Evolutionary conservation across 257 asterid species (phyloP), one percentile per base, ranked within the genome.

Genomic region (Solanum megistacrolobum): DNA sequence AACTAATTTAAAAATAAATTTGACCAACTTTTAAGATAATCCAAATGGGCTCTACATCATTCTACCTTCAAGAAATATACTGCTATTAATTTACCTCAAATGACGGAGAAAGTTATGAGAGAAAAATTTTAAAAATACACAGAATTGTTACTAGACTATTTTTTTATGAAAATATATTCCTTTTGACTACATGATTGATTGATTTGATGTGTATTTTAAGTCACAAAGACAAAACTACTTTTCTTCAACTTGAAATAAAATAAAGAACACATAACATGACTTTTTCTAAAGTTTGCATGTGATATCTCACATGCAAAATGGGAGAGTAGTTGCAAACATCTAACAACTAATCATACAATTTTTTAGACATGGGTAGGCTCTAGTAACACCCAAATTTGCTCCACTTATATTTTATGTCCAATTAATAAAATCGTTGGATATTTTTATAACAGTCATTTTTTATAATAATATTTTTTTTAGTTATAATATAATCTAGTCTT

Each of bases 281-380:
- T 29, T 11, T 36, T 27, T 87, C 25, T 18, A 4, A 35, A 35
- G 16, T 23, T 62, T 58, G 31, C 90, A 87, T 83, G 90, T 89
- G 91, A 89, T 35, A 62, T 7, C 21, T 89, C 91, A 87, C 91
- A 85, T 89, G 91, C 71, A 68, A 38, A 20, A 35, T 66, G 23
- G 75, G 43, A 82, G 89, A 86, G 88, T 78, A 52, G 88, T 89
- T 76, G 73, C n/a, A 46, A 27, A 8, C 36, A 27, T 46, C 34
- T 74, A 58, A 73, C 84, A 3, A 83, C 75, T 27, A 39, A 78
- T 83, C 4, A 34, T 52, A 72, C 71, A 86, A 48, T 6, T 65
- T 20, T 29, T 5, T 12, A 35, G 85, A 89, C 88, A 87, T 87
- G 88, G 84, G 87, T 58, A 78, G 89, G 20, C 60, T 89, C 85